Evolutionary conservation across 352 stramenopile genomes (phyloP), one percentile per base, ranked within the genome.

Genomic region (Globisporangium mamillatum): DNA sequence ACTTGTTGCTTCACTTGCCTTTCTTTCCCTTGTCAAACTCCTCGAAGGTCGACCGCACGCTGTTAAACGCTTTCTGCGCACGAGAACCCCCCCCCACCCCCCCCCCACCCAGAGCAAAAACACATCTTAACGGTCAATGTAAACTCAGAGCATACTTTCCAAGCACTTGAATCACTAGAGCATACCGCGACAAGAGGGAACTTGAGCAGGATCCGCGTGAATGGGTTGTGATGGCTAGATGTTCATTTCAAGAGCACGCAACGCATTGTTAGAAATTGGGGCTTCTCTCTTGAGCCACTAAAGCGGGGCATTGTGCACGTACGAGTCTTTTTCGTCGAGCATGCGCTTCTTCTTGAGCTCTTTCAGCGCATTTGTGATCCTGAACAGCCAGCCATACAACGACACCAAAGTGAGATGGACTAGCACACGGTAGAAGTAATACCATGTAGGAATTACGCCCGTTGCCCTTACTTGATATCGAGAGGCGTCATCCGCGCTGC

Each of bases 131-230:
- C 8, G 32, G 8, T 36, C 32, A 36, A 36, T 10, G 8, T 7
- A 68, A 36, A 36, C 32, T 36, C 32, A 36, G 6, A 36, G 16
- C 3, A 61, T 46, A 24, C 41, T 34, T 36, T 20, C 36, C 36
- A 44, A 44, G 12, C 36, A 14, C 9, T 16, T 44, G 1, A 44
- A 18, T 44, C 14, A 12, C 36, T 16, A 44, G 29, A 27, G 57
- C 78, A 16, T 29, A 88, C 78, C 22, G 76, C 80, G 16, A 88
- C 81, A 27, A 88, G 72, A 16, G 86, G 86, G 18, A 91, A 77
- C 72, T 93, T 94, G 55, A 94, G 82, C 64, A 94, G 66, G 69
- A 93, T 94, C 29, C 82, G 77, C 9, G 83, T 93, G 71, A 94
- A 92, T 50, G 84, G 83, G 29, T 89, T 89, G 41, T 50, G 41